A percentile compares a stretch with the other conserved stretches of the same genome.
These are phyloP conservation scores for Lecanicillium sp. DNA, from an alignment of 2,329 filamentous ascomycete species.

Conservation along the genomic window DNA sequence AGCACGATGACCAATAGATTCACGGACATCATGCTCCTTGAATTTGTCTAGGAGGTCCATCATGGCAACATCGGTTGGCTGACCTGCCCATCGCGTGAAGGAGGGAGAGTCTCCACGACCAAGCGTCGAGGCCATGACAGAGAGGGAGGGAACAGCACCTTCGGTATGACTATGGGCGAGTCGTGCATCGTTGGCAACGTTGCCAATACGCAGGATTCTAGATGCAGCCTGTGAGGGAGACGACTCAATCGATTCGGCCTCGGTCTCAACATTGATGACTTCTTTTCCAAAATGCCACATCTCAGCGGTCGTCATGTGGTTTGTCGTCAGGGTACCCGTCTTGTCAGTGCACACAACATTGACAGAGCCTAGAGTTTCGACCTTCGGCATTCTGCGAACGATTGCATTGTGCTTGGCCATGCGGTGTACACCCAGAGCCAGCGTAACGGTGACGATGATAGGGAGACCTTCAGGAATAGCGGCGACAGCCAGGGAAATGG, in stretches of 20 bases:
- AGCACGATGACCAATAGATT: slow-evolving; percentile 73
- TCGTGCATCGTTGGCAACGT: slow-evolving; percentile 92
- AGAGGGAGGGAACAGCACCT: slow-evolving; percentile 60
- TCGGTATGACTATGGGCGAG: slow-evolving; percentile 68
- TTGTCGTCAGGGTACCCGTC: slow-evolving; percentile 86
- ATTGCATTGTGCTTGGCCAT: slow-evolving; percentile 97
- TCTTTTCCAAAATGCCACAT: slow-evolving; percentile 86
- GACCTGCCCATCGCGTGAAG: slow-evolving; percentile 89
- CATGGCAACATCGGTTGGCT: slow-evolving; percentile 96
- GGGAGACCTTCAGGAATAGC: slow-evolving; percentile 94
- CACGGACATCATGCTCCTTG: slow-evolving; percentile 84
- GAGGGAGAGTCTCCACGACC: slow-evolving; percentile 50
- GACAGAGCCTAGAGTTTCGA: slow-evolving; percentile 95
- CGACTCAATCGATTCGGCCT: slow-evolving; percentile 47
- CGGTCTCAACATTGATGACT: slow-evolving; percentile 47
- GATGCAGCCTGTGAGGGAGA: slow-evolving; percentile 68
- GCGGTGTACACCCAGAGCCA: slow-evolving; percentile 87
- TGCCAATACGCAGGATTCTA: slow-evolving; percentile 83
- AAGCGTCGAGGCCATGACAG: slow-evolving; percentile 80
- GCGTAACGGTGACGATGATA: slow-evolving; percentile 95
- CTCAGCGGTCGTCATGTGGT: slow-evolving; percentile 96
- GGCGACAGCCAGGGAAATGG: slow-evolving; percentile 90
- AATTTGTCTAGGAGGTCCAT: slow-evolving; percentile 87
- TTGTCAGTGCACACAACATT: slow-evolving; percentile 99
- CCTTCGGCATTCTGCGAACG: slow-evolving; percentile 89